Evolutionary conservation across 1,139 yeast species (phyloP).

Genomic region (Geotrichum phurueaensis): DNA sequence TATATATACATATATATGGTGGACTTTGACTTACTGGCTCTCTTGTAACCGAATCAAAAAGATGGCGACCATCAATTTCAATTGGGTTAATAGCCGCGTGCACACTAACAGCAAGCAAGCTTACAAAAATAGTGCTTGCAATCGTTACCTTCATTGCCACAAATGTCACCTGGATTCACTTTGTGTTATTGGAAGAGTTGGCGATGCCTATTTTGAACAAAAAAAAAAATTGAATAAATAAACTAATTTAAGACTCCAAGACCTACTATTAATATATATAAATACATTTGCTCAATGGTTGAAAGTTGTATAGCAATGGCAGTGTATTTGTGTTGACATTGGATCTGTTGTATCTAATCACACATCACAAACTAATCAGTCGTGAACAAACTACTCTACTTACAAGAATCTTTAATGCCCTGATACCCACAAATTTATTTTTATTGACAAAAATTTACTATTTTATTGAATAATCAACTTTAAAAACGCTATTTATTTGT

Average conservation of each 20-base stretch:
- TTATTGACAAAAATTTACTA: not conserved
- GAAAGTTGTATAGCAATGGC: not conserved
- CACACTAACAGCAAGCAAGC: not conserved
- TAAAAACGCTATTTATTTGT: not conserved
- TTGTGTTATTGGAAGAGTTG: too few relatives aligned
- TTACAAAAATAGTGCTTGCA: not conserved
- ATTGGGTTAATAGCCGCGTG: constrained; percentile 31
- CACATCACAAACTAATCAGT: too few relatives aligned
- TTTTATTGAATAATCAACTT: not conserved
- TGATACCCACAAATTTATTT: not conserved
- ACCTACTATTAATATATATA: too few relatives aligned
- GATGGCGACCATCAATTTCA: constrained; percentile 57
- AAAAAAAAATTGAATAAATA: too few relatives aligned
- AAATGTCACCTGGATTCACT: too few relatives aligned
- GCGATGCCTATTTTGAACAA: too few relatives aligned
- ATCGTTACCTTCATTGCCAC: not conserved
- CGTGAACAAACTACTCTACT: too few relatives aligned
- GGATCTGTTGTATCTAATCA: not conserved
- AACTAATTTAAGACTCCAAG: too few relatives aligned
- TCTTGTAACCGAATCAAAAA: constrained; percentile 67
- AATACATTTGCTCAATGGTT: not conserved
- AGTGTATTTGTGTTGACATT: not conserved
- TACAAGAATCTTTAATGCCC: too few relatives aligned
- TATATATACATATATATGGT: constrained; percentile 18
- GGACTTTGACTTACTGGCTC: constrained; percentile 52